Evolutionary conservation across 352 stramenopile genomes (phyloP).

Genomic region (Thraustotheca clavata): DNA sequence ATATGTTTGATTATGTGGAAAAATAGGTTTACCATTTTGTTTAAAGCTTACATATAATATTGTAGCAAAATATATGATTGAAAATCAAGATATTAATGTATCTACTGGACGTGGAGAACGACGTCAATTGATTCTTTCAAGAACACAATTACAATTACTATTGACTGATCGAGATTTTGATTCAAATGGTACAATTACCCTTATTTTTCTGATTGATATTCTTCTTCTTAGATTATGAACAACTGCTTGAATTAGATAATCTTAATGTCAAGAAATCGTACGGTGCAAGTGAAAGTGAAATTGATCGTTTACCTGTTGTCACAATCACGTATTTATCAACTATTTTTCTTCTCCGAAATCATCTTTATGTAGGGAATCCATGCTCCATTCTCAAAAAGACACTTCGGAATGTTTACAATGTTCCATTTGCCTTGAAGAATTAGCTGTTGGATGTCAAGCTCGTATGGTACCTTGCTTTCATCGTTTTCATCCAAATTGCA

Average conservation of each 20-base stretch:
- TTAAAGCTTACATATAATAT: slow-evolving; percentile 6
- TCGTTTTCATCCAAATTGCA: slow-evolving; percentile 62
- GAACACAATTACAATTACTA: slow-evolving; percentile 10
- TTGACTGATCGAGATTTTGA: slow-evolving; percentile 21
- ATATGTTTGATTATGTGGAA: not conserved
- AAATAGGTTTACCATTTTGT: slow-evolving; percentile 7
- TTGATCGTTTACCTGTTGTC: slow-evolving; percentile 51
- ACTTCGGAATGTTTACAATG: slow-evolving; percentile 29
- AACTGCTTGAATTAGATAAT: slow-evolving; percentile 50
- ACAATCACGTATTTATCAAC: slow-evolving; percentile 37
- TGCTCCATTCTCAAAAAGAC: slow-evolving; percentile 38
- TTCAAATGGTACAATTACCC: slow-evolving; percentile 9
- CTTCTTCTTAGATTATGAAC: slow-evolving; percentile 45
- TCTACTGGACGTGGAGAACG: not conserved
- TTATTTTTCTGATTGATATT: not conserved
- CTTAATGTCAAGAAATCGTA: slow-evolving; percentile 41
- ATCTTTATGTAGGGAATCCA: slow-evolving; percentile 36
- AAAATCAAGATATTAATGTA: not conserved
- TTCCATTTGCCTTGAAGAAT: slow-evolving; percentile 53
- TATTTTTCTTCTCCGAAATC: not conserved
- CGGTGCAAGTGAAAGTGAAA: slow-evolving; percentile 43
- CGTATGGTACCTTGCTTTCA: slow-evolving; percentile 75
- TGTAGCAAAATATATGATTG: slow-evolving; percentile 1
- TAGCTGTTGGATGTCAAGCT: slow-evolving; percentile 33
- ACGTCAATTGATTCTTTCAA: slow-evolving; percentile 6